Conservation (phyloP, 768 basidiomycete species). For the Mycena alexandri region DNA sequence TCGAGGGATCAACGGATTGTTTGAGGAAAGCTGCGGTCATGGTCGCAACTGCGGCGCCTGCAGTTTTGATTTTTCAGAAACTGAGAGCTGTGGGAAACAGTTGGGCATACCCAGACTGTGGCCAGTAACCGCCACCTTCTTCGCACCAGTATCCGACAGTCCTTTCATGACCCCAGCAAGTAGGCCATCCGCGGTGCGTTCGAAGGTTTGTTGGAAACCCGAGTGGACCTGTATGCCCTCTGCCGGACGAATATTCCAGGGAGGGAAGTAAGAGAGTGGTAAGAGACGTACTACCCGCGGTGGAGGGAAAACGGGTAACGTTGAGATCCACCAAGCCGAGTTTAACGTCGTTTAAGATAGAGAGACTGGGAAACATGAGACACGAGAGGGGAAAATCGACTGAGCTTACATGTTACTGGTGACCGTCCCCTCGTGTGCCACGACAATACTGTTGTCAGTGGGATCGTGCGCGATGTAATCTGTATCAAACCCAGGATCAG, state of each 20-base stretch:
- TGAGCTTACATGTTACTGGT: not conserved
- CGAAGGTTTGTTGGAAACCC: constrained; percentile 56
- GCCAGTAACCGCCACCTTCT: constrained; percentile 54
- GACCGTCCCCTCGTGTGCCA: not conserved
- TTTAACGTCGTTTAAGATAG: constrained; percentile 52
- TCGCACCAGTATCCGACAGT: constrained; percentile 43
- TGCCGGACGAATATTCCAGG: constrained; percentile 27
- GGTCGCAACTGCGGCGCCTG: constrained; percentile 59
- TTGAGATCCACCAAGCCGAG: constrained; percentile 47
- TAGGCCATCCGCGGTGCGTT: constrained; percentile 51
- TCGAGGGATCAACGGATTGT: constrained; percentile 47
- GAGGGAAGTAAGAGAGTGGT: not conserved
- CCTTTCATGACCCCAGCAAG: constrained; percentile 46
- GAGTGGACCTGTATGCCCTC: constrained; percentile 51
- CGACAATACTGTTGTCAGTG: not conserved
- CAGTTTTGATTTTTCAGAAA: not conserved
- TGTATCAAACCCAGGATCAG: not conserved
- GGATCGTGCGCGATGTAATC: not conserved
- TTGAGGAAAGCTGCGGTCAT: constrained; percentile 58
- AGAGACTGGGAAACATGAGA: constrained; percentile 41
- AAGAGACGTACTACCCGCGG: constrained; percentile 38
- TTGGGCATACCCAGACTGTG: constrained; percentile 52
- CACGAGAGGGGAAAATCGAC: too few relatives aligned
- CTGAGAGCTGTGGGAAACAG: not conserved
- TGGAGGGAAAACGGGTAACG: constrained; percentile 46